phyloP scores from a whole-genome alignment of 192 early-diverging fungal species.

The Linnemannia elongata region DNA sequence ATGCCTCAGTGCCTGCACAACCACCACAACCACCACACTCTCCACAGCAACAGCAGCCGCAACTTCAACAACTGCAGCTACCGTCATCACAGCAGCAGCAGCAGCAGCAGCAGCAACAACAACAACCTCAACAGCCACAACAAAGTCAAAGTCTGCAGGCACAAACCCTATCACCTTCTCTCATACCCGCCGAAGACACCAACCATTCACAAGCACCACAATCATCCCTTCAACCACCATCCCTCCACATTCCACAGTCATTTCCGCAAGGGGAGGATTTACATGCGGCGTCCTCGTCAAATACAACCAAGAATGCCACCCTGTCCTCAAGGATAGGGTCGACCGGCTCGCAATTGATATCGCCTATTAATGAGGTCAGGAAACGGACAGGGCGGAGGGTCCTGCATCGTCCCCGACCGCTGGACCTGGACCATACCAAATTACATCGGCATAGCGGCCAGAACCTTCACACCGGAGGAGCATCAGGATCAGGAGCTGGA shows the following conservation, averaged over 20 bases:
- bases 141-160: not conserved
- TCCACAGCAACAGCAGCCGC: not conserved
- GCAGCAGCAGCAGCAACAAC: conserved; percentile 2
- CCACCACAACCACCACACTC: not conserved
- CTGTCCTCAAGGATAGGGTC: conserved; percentile 41
- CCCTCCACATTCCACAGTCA: not conserved
- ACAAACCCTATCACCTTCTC: not conserved
- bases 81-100: not conserved
- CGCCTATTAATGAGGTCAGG: conserved; percentile 40
- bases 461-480: not conserved
- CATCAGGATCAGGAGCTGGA: conserved; percentile 2
- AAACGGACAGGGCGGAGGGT: conserved; percentile 43
- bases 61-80: conserved; percentile 5
- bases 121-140: conserved; percentile 7
- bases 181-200: not conserved
- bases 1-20: conserved; percentile 7
- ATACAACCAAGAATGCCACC: conserved; percentile 15
- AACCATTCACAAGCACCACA: not conserved
- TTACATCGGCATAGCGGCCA: conserved; percentile 12
- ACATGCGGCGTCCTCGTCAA: not conserved
- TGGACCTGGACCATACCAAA: conserved; percentile 34
- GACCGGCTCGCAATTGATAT: conserved; percentile 46
- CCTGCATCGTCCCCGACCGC: conserved; percentile 28
- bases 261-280: conserved; percentile 42
- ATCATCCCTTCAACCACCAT: not conserved